Percentiles rank a stretch among this genome's conserved stretches.
Evolutionary conservation across 2,329 filamentous ascomycete genomes (phyloP).

Genomic region (Verticillium isaacii): DNA sequence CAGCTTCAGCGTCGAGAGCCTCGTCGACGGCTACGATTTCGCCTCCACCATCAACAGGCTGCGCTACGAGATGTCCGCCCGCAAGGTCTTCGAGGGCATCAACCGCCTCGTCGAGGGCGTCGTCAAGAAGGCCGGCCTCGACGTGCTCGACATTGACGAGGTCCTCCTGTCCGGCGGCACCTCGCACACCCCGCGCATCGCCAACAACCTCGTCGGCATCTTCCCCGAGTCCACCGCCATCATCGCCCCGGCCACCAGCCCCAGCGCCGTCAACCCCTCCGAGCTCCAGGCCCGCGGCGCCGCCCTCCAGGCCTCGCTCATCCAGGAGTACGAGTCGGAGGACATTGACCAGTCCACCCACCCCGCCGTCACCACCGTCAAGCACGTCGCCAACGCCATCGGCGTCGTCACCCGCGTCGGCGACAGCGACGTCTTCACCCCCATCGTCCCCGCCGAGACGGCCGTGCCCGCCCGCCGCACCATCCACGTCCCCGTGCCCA

Average conservation of each 20-base stretch:
- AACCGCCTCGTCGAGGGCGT: conserved; percentile 78
- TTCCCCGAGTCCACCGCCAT: conserved; percentile 79
- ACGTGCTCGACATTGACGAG: conserved; percentile 90
- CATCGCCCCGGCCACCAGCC: conserved; percentile 74
- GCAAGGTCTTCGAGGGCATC: conserved; percentile 85
- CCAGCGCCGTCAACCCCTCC: conserved; percentile 84
- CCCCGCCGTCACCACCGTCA: conserved; percentile 88
- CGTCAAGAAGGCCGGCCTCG: conserved; percentile 87
- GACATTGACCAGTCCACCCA: conserved; percentile 97
- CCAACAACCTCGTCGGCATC: conserved; percentile 69
- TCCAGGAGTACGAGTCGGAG: conserved; percentile 88
- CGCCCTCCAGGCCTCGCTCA: conserved; percentile 89
- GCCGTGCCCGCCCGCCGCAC: conserved; percentile 84
- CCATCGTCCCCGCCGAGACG: conserved; percentile 80
- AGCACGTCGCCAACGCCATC: conserved; percentile 83
- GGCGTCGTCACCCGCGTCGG: conserved; percentile 69
- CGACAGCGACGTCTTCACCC: conserved; percentile 65
- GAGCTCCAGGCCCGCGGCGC: conserved; percentile 86
- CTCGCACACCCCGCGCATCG: conserved; percentile 90
- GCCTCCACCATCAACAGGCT: conserved; percentile 87
- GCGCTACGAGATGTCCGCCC: conserved; percentile 83
- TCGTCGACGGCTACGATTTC: conserved; percentile 87
- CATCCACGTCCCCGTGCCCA: conserved; percentile 70
- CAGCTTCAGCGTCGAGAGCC: conserved; percentile 86
- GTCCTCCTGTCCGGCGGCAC: conserved; percentile 90